These are phyloP conservation scores for Rhazya stricta DNA, from an alignment of 257 asterid species.

Conservation along the genomic window DNA sequence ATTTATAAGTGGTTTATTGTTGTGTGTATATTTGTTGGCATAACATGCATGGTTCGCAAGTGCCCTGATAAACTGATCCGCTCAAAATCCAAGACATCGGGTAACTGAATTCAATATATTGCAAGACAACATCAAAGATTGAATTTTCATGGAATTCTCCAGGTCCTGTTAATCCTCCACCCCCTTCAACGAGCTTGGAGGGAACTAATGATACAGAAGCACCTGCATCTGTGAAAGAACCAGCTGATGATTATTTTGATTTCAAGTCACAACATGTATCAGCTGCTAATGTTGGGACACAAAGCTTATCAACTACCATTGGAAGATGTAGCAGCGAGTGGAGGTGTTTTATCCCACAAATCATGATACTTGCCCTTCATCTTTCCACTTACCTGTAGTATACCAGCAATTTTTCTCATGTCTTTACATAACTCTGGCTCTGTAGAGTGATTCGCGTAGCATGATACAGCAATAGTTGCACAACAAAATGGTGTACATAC, in stretches of 20 bases:
- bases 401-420: background rate
- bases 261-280: background rate
- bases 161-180: conserved; percentile 37
- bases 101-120: background rate
- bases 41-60: background rate
- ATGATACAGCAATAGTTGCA: background rate
- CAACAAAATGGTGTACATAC: background rate
- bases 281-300: background rate
- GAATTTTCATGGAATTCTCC: conserved; percentile 9
- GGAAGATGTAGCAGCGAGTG: conserved; percentile 3
- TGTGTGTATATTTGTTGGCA: background rate
- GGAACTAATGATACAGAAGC: background rate
- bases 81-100: background rate
- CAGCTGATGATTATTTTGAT: background rate
- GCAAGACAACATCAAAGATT: background rate
- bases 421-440: background rate
- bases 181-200: conserved; percentile 18
- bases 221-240: background rate
- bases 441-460: background rate
- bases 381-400: background rate
- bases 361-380: conserved; percentile 5
- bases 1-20: background rate
- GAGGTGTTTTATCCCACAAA: conserved; percentile 4
- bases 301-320: background rate
- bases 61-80: background rate